Evolutionary conservation across 1,284 basidiomycete species (phyloP).

Genomic region (Ganoderma leucocontextum): DNA sequence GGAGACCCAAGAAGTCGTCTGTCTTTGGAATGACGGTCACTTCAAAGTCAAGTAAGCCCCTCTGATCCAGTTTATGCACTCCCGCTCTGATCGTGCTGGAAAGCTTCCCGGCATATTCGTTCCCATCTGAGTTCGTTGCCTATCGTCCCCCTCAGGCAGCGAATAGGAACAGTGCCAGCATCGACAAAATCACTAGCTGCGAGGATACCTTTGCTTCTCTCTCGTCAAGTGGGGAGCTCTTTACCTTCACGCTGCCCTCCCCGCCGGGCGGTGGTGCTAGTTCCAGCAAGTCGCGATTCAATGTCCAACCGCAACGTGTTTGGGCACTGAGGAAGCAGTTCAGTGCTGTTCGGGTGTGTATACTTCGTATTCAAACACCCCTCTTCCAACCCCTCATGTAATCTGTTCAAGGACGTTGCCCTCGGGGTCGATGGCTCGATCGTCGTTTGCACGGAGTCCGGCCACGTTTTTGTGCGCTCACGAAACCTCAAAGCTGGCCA

Average conservation of each 20-base stretch:
- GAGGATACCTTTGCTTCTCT: slow-evolving; percentile 89
- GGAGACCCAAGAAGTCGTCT: slow-evolving; percentile 80
- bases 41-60: slow-evolving; percentile 77
- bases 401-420: slow-evolving; percentile 75
- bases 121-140: slow-evolving; percentile 77
- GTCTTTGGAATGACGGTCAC: slow-evolving; percentile 81
- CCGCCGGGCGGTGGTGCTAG: slow-evolving; percentile 34
- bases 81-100: slow-evolving; percentile 11
- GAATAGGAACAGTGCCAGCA: slow-evolving; percentile 73
- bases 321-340: slow-evolving; percentile 92
- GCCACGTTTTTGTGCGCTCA: slow-evolving; percentile 90
- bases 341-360: slow-evolving; percentile 78
- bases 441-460: slow-evolving; percentile 93
- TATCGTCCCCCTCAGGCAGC: slow-evolving; percentile 83
- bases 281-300: slow-evolving; percentile 41
- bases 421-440: slow-evolving; percentile 90
- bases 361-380: background rate
- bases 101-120: slow-evolving; percentile 75
- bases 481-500: slow-evolving; percentile 57
- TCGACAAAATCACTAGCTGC: slow-evolving; percentile 84
- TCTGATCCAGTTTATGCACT: slow-evolving; percentile 28
- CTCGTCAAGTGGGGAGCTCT: slow-evolving; percentile 91
- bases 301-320: slow-evolving; percentile 86
- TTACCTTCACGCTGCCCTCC: slow-evolving; percentile 75
- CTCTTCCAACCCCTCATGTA: slow-evolving; percentile 1